Base-by-base conservation (phyloP, 2,329 filamentous ascomycete species). In the Xylaria sp. region DNA sequence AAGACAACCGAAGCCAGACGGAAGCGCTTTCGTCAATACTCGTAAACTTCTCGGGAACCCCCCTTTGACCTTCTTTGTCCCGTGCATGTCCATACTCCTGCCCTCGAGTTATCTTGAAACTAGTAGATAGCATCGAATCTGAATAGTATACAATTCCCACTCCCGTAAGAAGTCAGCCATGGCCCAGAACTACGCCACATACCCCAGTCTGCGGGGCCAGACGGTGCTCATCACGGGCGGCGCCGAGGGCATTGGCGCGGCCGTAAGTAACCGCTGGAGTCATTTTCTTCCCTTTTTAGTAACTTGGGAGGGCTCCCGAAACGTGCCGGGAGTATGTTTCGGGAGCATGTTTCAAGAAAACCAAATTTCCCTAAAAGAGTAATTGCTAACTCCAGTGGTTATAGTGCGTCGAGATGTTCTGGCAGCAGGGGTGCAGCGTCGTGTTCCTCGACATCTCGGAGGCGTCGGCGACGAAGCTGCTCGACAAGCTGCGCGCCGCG, bases 161-260 rank as follows among this genome's bases (percentile, higher is more conserved):
- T 24, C 19, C 58, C 19, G 6, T 7, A n/a, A 24, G 24, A 36
- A 11, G 7, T 36, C 62, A 47, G 27, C 17, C 53, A 69, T 69
- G 67, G 24, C 64, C 34, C 64, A 67, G 32, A 11, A 75, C 17
- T 79, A 74, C 61, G 82, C 82, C 27, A 79, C 73, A 2, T 84
- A 84, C 64, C 82, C 81, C 8, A 83, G 81, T 71, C 74, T 84
- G 42, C 75, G 73, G 36, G 80, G 71, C 74, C 79, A 80, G 69
- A 79, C 74, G 1, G 81, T 85, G 3, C 74, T 85, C 42, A 79
- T 85, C 65, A 81, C 82, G 0, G 83, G 84, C 42, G 84, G 82
- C 2, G 83, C 83, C 36, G 79, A 81, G 62, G 83, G 84, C 12
- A 85, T 85, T 63, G 84, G 83, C 42, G 80, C 82, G 1, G 74